Conservation (phyloP, 768 basidiomycete species). For the Suillus americanus region DNA sequence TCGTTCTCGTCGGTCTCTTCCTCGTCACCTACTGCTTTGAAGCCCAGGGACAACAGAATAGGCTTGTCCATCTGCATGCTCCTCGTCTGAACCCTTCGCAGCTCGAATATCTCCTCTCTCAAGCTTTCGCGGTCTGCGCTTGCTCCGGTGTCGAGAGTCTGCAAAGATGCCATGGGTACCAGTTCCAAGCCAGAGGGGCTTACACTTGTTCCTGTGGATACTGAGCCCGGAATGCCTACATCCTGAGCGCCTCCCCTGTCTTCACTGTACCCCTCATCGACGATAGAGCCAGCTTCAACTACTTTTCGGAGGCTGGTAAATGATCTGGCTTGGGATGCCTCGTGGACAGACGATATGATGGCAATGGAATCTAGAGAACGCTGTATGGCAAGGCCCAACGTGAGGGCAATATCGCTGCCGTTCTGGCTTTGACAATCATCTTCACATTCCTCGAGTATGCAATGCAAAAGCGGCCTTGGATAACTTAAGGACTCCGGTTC, state of each 20-base stretch:
- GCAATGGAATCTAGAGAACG: conserved; percentile 14
- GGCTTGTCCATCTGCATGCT: conserved; percentile 53
- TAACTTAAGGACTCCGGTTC: conserved; percentile 16
- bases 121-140: conserved; percentile 20
- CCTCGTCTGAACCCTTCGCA: conserved; percentile 46
- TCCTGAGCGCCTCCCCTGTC: conserved; percentile 14
- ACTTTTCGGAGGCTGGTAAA: background rate
- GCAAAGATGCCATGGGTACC: conserved; percentile 23
- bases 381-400: conserved; percentile 15
- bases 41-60: conserved; percentile 37
- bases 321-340: background rate
- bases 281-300: background rate
- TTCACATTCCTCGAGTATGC: conserved; percentile 31
- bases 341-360: background rate
- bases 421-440: conserved; percentile 25
- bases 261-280: background rate
- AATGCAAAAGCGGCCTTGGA: conserved; percentile 20
- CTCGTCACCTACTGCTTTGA: conserved; percentile 10
- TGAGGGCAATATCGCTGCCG: conserved; percentile 12
- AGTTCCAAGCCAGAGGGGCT: conserved; percentile 15
- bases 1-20: conserved; percentile 10
- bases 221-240: background rate
- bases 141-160: conserved; percentile 5
- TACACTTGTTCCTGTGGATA: conserved; percentile 19
- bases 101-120: conserved; percentile 40